Evolutionary conservation across 2,329 filamentous ascomycete species (phyloP), one percentile per base, ranked within the genome.

Genomic region (Calonectria montana): DNA sequence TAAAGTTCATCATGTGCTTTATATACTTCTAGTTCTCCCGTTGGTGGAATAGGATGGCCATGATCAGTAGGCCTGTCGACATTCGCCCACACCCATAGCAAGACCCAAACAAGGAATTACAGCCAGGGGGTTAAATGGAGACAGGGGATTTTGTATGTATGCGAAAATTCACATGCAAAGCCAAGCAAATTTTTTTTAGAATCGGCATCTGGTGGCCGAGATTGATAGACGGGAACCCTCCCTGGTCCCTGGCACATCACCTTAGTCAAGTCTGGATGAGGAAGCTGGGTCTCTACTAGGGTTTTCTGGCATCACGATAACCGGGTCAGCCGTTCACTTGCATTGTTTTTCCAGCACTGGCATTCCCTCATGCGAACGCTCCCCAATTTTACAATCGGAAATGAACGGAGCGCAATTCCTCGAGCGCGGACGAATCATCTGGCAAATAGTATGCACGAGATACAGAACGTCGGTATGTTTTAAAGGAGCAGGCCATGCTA

Each of bases 211-310:
- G 35, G 59, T 48, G 27, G 45, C 43, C 53, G 61, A 63, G 39
- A 57, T 63, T 23, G 43, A 65, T 65, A 50, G 59, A 45, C 15
- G 9, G 29, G 16, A 50, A 16, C 31, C 13, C 16, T 59, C 29
- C 23, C 25, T 43, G 31, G n/a, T 23, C 23, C 61, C 59, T 59
- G 62, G 62, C 43, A 57, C 43, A 31, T 50, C 21, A 18, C 25
- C 39, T 25, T 47, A 23, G n/a, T 50, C 12, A 43, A 55, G 25
- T 25, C 68, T 70, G 3, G 64, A 70, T 70, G 35, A 63, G 68
- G 68, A 70, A 67, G 68, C 63, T 70, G 45, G 55, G 31, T 50
- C n/a, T 41, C 23, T 65, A 23, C 29, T 15, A 37, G 37, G 53
- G 21, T 39, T 37, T 15, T 25, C 39, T 39, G 53, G 23, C 23